Evolutionary conservation across 106 monocot species (phyloP).

Genomic region (Posidonia australis): DNA sequence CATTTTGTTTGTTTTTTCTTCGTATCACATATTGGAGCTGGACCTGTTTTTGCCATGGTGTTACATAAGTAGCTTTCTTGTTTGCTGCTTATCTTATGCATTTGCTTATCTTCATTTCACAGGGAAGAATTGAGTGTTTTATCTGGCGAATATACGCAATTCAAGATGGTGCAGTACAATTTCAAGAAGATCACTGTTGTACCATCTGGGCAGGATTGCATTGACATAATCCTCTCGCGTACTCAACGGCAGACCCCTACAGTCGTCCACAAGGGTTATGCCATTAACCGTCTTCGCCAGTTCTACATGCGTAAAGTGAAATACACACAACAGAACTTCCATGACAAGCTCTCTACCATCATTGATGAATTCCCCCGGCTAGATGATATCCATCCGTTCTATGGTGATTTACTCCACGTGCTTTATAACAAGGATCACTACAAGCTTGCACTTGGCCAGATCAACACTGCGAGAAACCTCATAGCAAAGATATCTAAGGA

Average conservation of each 20-base stretch:
- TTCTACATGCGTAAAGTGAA: constrained; percentile 97
- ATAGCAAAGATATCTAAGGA: constrained; percentile 80
- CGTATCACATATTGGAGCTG: no score
- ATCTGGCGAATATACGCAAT: background rate
- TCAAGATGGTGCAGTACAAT: constrained; percentile 95
- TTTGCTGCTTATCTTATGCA: no score
- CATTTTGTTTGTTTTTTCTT: no score
- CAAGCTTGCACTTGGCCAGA: constrained; percentile 91
- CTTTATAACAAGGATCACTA: constrained; percentile 97
- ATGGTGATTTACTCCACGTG: constrained; percentile 81
- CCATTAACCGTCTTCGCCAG: constrained; percentile 70
- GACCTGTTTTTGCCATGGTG: no score
- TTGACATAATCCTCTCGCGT: constrained; percentile 90
- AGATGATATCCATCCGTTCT: constrained; percentile 91
- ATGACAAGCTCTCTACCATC: constrained; percentile 80
- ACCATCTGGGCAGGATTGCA: constrained; percentile 73
- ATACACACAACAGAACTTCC: constrained; percentile 82
- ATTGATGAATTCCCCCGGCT: constrained; percentile 86
- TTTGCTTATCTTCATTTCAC: no score
- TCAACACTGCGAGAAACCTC: constrained; percentile 86
- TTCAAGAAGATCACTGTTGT: constrained; percentile 96
- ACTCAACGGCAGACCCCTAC: constrained; percentile 97
- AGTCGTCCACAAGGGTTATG: constrained; percentile 95
- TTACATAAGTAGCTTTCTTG: no score
- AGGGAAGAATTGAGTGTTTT: no score